These are phyloP conservation scores for Candida odintsovae DNA, from an alignment of 805 yeast species.

Conservation along the genomic window DNA sequence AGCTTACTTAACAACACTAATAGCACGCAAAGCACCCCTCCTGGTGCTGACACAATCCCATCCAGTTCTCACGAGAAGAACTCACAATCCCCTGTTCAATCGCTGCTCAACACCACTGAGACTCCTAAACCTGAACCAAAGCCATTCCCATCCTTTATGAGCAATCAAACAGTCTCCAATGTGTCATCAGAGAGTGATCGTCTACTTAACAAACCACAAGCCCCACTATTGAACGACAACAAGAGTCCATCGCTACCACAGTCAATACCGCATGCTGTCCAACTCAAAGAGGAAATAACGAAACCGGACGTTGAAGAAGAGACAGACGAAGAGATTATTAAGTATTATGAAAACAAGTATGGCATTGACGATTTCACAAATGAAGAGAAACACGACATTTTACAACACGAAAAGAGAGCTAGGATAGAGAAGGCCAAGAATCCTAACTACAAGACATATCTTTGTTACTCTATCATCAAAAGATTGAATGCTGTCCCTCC, in stretches of 20 bases:
- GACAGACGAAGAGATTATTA: constrained; percentile 23
- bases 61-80: neutral
- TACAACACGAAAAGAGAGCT: constrained; percentile 25
- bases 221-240: neutral
- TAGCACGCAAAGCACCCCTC: neutral
- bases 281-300: constrained; percentile 19
- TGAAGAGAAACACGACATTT: constrained; percentile 25
- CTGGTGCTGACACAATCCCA: neutral
- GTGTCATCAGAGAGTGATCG: neutral
- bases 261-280: neutral
- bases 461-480: constrained; percentile 25
- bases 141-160: constrained; percentile 1
- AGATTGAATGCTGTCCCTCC: constrained; percentile 21
- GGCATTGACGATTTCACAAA: constrained; percentile 22
- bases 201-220: neutral
- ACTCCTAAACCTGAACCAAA: neutral
- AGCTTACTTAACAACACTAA: constrained; percentile 5
- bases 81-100: constrained; percentile 3
- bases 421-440: constrained; percentile 21
- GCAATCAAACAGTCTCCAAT: neutral
- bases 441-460: constrained; percentile 23
- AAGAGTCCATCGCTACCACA: neutral
- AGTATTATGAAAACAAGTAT: constrained; percentile 23
- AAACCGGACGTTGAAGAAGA: constrained; percentile 21
- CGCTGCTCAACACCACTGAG: neutral